Evolutionary conservation across 1,284 basidiomycete species (phyloP), one percentile per base, ranked within the genome.

Genomic region (Sporisorium exsertum): DNA sequence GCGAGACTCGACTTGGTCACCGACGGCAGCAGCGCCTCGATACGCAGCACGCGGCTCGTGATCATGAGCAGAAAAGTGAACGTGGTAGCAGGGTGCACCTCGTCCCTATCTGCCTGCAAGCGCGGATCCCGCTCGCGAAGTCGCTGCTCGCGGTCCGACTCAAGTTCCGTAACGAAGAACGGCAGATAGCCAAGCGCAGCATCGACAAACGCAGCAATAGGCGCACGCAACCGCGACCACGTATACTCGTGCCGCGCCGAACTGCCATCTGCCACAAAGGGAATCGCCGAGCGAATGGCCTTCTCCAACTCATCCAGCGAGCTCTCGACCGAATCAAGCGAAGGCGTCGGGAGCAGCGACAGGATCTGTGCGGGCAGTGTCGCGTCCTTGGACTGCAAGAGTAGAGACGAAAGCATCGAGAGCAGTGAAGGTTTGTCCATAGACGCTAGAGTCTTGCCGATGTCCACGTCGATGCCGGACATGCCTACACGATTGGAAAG

Each of bases 401-500:
- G 71, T 9, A 84, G 76, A 13, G 71, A 67, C 16, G 71, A 72
- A 15, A 84, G 64, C 55, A 83, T 65, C 12, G 77, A 74, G 0
- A 84, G 75, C 13, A 84, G 69, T 18, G 79, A 77, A 5, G 81
- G 71, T 58, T 76, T 79, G 58, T 84, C 82, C 53, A 83, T 78
- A 16, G 78, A 79, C 13, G 81, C 81, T 6, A 82, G 72, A 68
- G 72, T 67, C 54, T 77, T 79, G 54, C 81, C 81, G 15, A 82
- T 68, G 33, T 82, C 81, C 1, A 76, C 73, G 32, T 72, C 75
- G 45, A 70, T 72, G 13, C 73, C 63, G 5, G 77, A 72, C 69
- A 72, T 76, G 51, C 73, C 68, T 4, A 68, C 68, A 7, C 61
- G 58, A 22, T 62, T 65, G 1, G 52, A 45, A 13, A 42, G 46